Evolutionary conservation across 116 monocot genomes (phyloP).

Genomic region (Iris pallida): DNA sequence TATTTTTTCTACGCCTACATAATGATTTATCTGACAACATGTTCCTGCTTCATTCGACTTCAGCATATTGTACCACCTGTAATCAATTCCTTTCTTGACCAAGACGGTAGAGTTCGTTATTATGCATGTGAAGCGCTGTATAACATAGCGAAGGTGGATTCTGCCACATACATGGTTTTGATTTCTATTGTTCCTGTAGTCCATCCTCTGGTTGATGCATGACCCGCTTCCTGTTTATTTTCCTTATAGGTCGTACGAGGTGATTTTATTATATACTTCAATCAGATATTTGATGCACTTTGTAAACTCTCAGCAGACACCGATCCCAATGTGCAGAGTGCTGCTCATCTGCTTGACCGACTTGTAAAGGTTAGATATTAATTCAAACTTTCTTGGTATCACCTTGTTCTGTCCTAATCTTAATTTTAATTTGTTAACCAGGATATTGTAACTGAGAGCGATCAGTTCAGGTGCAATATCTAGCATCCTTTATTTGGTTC

Average conservation of each 20-base stretch:
- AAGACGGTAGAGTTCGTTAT: slow-evolving; percentile 93
- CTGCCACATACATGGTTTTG: not conserved
- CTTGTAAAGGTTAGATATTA: slow-evolving; percentile 74
- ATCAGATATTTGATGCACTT: slow-evolving; percentile 98
- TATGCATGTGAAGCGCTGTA: slow-evolving; percentile 99
- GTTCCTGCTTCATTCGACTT: slow-evolving; percentile 1
- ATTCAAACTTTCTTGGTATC: not conserved
- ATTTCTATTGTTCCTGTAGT: not conserved
- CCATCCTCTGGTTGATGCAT: not conserved
- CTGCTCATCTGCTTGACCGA: slow-evolving; percentile 92
- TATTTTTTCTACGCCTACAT: too few relatives aligned
- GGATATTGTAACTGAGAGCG: slow-evolving; percentile 99
- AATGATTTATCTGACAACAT: not conserved
- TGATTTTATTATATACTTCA: slow-evolving; percentile 91
- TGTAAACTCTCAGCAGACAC: slow-evolving; percentile 97
- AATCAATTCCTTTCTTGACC: slow-evolving; percentile 74
- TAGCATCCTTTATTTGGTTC: not conserved
- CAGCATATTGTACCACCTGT: slow-evolving; percentile 97
- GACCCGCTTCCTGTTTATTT: not conserved
- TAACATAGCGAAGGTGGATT: slow-evolving; percentile 95
- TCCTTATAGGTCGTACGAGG: slow-evolving; percentile 86
- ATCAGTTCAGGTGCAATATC: slow-evolving; percentile 82
- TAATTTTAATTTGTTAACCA: slow-evolving; percentile 25
- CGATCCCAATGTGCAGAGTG: slow-evolving; percentile 93
- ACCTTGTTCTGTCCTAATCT: slow-evolving; percentile 5